These are phyloP conservation scores for Solanum peruvianum DNA, from an alignment of 257 asterid species.

Conservation along the genomic window DNA sequence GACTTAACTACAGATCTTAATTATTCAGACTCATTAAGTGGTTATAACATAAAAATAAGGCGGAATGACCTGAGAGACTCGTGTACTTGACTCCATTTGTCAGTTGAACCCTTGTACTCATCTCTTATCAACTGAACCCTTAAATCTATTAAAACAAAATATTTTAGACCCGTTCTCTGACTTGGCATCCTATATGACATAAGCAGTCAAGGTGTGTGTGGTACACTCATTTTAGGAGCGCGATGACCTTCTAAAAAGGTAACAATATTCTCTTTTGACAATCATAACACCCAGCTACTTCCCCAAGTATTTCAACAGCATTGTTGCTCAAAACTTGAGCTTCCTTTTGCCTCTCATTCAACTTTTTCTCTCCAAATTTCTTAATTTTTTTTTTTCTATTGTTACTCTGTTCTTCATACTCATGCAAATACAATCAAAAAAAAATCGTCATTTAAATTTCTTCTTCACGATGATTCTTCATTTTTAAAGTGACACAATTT, in stretches of 20 bases:
- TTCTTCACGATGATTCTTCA: neutral
- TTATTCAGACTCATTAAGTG: neutral
- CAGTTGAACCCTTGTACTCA: neutral
- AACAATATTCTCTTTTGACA: neutral
- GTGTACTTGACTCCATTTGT: too few species aligned
- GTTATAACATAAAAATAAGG: too few species aligned
- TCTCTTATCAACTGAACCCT: neutral
- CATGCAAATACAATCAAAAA: neutral
- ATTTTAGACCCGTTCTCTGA: neutral
- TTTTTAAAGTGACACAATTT: neutral
- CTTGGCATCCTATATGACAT: neutral
- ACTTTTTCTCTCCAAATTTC: neutral
- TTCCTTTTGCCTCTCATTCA: neutral
- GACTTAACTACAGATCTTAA: neutral
- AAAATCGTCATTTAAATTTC: neutral
- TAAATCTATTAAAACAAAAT: neutral
- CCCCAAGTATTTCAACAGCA: neutral
- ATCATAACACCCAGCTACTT: neutral
- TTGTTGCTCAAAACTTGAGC: neutral
- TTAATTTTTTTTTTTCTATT: neutral
- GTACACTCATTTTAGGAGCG: neutral
- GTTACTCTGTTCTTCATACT: neutral
- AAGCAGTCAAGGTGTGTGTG: neutral
- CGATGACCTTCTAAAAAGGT: neutral
- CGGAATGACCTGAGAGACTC: too few species aligned